A percentile compares a stretch with the other conserved stretches of the same genome.
Conservation (phyloP, 768 basidiomycete genomes). For the Suillus discolor region DNA sequence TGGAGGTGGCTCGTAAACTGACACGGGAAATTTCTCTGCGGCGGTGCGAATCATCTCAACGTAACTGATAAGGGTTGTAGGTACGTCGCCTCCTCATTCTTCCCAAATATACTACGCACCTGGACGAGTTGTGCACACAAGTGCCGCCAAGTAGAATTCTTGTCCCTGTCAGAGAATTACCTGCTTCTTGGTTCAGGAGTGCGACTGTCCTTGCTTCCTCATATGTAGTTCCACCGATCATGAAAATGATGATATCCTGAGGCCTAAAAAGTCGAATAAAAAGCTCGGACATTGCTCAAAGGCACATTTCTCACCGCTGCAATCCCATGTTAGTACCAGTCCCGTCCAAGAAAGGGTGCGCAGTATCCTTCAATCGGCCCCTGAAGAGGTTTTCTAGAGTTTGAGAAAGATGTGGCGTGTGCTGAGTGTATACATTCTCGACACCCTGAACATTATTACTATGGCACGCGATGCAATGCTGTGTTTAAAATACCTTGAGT, state of each 20-base stretch:
- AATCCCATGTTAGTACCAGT: slow-evolving; percentile 67
- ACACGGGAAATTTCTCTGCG: slow-evolving; percentile 58
- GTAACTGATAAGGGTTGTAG: slow-evolving; percentile 53
- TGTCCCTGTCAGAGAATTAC: slow-evolving; percentile 58
- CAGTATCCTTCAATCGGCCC: slow-evolving; percentile 83
- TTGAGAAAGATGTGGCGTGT: slow-evolving; percentile 89
- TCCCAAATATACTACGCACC: slow-evolving; percentile 47
- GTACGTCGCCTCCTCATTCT: background rate
- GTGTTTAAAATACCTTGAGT: slow-evolving; percentile 65
- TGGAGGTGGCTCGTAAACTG: slow-evolving; percentile 75
- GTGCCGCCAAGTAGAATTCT: slow-evolving; percentile 91
- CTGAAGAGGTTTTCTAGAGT: slow-evolving; percentile 89
- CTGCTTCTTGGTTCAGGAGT: slow-evolving; percentile 82
- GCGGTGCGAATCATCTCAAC: slow-evolving; percentile 86
- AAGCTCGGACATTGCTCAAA: background rate
- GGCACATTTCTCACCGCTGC: slow-evolving; percentile 54
- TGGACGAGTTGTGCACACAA: slow-evolving; percentile 91
- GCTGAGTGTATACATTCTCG: slow-evolving; percentile 99
- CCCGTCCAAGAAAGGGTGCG: slow-evolving; percentile 86
- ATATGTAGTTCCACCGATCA: slow-evolving; percentile 96
- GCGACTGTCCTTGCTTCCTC: slow-evolving; percentile 90
- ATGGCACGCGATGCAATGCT: slow-evolving; percentile 10
- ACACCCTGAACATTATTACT: slow-evolving; percentile 65
- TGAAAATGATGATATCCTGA: slow-evolving; percentile 95
- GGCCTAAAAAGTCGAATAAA: slow-evolving; percentile 50